These are phyloP conservation scores for Xylaria sp. DNA, from an alignment of 2,329 filamentous ascomycete species.

Conservation along the genomic window DNA sequence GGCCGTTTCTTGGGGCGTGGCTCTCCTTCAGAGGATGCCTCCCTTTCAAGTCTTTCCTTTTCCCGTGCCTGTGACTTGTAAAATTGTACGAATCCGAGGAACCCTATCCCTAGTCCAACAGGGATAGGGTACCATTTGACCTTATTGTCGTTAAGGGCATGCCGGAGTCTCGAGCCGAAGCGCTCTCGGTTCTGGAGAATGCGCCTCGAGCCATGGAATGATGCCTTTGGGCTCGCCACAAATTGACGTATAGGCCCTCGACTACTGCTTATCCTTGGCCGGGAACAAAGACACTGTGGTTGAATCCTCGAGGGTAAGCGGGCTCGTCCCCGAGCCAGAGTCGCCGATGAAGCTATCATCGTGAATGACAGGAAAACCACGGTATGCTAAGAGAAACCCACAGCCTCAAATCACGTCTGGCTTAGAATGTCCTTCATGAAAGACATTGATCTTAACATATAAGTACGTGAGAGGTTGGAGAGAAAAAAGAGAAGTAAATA, in stretches of 20 bases:
- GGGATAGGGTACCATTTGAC: constrained; percentile 92
- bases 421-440: neutral
- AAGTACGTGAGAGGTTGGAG: neutral
- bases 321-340: constrained; percentile 29
- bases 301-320: constrained; percentile 17
- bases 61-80: constrained; percentile 72
- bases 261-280: constrained; percentile 27
- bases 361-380: constrained; percentile 1
- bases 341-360: constrained; percentile 35
- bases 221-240: constrained; percentile 40
- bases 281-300: constrained; percentile 31
- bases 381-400: neutral
- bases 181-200: constrained; percentile 47
- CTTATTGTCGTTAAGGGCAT: constrained; percentile 57
- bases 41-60: constrained; percentile 57
- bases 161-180: constrained; percentile 58
- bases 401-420: neutral
- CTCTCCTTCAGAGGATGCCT: constrained; percentile 49
- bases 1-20: constrained; percentile 57
- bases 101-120: constrained; percentile 81
- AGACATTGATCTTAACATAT: constrained; percentile 4
- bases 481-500: neutral
- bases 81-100: constrained; percentile 82
- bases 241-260: constrained; percentile 33
- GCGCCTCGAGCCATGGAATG: constrained; percentile 52